Percentiles rank a stretch among this genome's conserved stretches.
phyloP scores from a whole-genome alignment of 805 yeast genomes.

The Tetrapisispora namnaoensis region DNA sequence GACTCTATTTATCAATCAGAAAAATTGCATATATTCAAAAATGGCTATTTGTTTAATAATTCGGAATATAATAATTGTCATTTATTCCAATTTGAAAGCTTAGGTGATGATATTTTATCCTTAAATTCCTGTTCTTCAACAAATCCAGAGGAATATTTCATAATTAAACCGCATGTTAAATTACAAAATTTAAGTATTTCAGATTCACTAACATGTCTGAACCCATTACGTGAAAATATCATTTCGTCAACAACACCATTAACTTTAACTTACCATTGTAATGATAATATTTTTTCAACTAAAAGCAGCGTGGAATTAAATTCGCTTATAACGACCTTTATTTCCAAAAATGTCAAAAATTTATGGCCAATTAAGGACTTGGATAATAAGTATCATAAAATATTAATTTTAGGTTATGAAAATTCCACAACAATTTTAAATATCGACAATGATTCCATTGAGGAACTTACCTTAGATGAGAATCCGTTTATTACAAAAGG shows the following conservation, averaged over 20 bases:
- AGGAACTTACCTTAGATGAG: constrained; percentile 57
- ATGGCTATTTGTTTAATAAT: constrained; percentile 69
- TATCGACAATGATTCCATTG: constrained; percentile 42
- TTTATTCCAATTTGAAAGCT: constrained; percentile 67
- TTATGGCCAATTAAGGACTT: constrained; percentile 54
- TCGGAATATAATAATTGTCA: constrained; percentile 52
- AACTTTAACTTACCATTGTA: constrained; percentile 23
- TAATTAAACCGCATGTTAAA: constrained; percentile 26
- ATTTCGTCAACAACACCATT: constrained; percentile 25
- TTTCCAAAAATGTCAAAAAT: constrained; percentile 54
- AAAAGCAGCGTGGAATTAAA: constrained; percentile 49
- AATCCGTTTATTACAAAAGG: constrained; percentile 50
- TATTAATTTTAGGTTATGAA: constrained; percentile 18
- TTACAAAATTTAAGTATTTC: constrained; percentile 52
- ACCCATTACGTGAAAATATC: constrained; percentile 43
- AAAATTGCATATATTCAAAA: constrained; percentile 49
- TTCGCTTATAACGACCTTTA: constrained; percentile 61
- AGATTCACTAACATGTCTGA: constrained; percentile 35
- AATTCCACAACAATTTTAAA: constrained; percentile 18
- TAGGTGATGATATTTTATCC: constrained; percentile 51
- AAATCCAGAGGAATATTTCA: constrained; percentile 24
- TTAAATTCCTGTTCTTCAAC: constrained; percentile 22
- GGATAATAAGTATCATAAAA: constrained; percentile 17
- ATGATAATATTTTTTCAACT: constrained; percentile 35
- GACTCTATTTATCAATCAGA: constrained; percentile 61